phyloP scores from a whole-genome alignment of 352 stramenopile genomes.

The Phytophthora aleatoria region DNA sequence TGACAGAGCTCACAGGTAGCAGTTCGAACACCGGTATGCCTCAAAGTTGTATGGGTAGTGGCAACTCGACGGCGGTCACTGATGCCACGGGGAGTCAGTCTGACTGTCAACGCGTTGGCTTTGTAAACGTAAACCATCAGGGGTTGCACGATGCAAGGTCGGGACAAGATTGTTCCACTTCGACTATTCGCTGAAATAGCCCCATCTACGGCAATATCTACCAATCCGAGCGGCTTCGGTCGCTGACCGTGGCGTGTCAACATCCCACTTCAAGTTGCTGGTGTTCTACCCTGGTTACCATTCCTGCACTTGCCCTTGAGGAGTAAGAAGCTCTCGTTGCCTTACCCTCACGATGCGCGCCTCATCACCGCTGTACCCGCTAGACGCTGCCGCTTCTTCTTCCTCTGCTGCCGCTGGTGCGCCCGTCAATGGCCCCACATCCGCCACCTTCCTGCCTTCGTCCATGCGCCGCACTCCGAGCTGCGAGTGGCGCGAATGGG shows the following conservation, averaged over 20 bases:
- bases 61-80: not conserved
- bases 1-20: not conserved
- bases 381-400: conserved; percentile 23
- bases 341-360: conserved; percentile 13
- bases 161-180: not conserved
- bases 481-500: conserved; percentile 49
- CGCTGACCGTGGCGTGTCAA: conserved; percentile 7
- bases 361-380: conserved; percentile 26
- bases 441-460: conserved; percentile 7
- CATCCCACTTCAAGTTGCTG: conserved; percentile 7
- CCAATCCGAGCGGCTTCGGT: not conserved
- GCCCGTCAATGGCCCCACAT: not conserved
- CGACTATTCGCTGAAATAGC: conserved; percentile 1
- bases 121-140: conserved; percentile 23
- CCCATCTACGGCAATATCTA: not conserved
- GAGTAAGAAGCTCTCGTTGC: conserved; percentile 1
- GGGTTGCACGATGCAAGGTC: no score
- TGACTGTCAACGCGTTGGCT: no score
- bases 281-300: not conserved
- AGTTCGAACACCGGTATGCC: not conserved
- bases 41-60: not conserved
- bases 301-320: conserved; percentile 8
- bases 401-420: conserved; percentile 13
- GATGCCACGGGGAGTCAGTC: conserved; percentile 1
- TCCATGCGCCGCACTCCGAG: conserved; percentile 38